Evolutionary conservation across 2,329 filamentous ascomycete species (phyloP), one percentile per base, ranked within the genome.

Genomic region (Talaromyces albobiverticillius): DNA sequence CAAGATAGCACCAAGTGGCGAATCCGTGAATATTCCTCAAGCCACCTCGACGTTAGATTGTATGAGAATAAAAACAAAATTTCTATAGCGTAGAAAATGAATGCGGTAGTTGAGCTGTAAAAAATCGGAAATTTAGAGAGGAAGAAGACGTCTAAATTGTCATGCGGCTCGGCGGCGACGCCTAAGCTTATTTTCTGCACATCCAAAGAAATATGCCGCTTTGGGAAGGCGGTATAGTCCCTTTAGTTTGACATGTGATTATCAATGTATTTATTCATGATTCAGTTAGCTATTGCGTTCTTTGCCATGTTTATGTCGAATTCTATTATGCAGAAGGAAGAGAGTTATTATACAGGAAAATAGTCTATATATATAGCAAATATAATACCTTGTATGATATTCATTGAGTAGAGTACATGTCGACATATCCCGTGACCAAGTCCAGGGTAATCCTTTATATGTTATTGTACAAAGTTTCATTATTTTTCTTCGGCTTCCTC

Each of bases 401-500:
- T 11, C 36, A 22, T 40, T 40, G 36, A 40, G 36, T 40, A 40
- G 36, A 40, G 36, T 36, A 38, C 34, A 38, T 38, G n/a, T 36
- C 9, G 5, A 36, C n/a, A n/a, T 22, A 16, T 29, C 26, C 26
- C 26, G 10, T 10, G 26, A 10, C 10, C 36, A 2, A 40, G 16
- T 4, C 11, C 20, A 40, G n/a, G 3, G n/a, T 10, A 16, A 18
- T 10, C 4, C 3, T 3, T 8, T 18, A 38, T 38, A 14, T 16
- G 16, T 14, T 38, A 38, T 38, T 20, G 36, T 38, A 38, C 36
- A 40, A 13, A 29, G 26, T 29, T 22, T 40, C 13, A 7, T 23
- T 45, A 51, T 18, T 38, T 51, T 32, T 52, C 53, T 40, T 56
- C 31, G 26, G 58, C 57, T 54, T 67, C 64, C 55, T 70, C 68